Conservation (phyloP, 768 basidiomycete species). For the Tylopilus rubrobrunneus region DNA sequence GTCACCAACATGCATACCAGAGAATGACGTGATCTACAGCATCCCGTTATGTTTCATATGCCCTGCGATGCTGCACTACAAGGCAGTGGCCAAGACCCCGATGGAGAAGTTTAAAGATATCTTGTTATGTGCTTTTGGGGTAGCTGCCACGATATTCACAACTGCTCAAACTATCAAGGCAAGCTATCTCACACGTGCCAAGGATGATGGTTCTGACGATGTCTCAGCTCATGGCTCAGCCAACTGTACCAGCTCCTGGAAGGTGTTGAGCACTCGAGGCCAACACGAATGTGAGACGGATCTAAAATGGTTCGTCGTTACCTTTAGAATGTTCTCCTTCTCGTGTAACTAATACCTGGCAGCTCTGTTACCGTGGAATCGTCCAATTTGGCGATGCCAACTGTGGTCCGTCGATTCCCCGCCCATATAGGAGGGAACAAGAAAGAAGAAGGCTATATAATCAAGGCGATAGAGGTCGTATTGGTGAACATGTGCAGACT, state of each 20-base stretch:
- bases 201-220: slow-evolving; percentile 10
- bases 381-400: slow-evolving; percentile 9
- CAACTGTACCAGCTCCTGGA: slow-evolving; percentile 40
- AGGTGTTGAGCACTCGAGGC: slow-evolving; percentile 21
- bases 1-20: background rate
- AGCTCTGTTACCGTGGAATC: slow-evolving; percentile 14
- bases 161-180: slow-evolving; percentile 75
- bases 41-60: slow-evolving; percentile 94
- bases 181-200: background rate
- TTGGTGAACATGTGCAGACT: slow-evolving; percentile 1
- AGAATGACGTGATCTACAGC: slow-evolving; percentile 39
- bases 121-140: slow-evolving; percentile 70
- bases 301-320: background rate
- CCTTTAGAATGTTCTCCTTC: slow-evolving; percentile 6
- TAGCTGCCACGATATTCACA: slow-evolving; percentile 71
- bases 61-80: slow-evolving; percentile 90
- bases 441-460: too few species aligned
- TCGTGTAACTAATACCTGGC: slow-evolving; percentile 12
- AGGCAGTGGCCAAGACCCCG: slow-evolving; percentile 72
- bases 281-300: background rate
- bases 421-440: slow-evolving; percentile 12
- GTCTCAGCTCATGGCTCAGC: slow-evolving; percentile 57
- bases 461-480: too few species aligned
- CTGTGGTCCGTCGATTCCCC: slow-evolving; percentile 16
- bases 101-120: slow-evolving; percentile 67